Evolutionary conservation across 805 yeast species (phyloP), one percentile per base, ranked within the genome.

Genomic region (Saturnispora bothae): DNA sequence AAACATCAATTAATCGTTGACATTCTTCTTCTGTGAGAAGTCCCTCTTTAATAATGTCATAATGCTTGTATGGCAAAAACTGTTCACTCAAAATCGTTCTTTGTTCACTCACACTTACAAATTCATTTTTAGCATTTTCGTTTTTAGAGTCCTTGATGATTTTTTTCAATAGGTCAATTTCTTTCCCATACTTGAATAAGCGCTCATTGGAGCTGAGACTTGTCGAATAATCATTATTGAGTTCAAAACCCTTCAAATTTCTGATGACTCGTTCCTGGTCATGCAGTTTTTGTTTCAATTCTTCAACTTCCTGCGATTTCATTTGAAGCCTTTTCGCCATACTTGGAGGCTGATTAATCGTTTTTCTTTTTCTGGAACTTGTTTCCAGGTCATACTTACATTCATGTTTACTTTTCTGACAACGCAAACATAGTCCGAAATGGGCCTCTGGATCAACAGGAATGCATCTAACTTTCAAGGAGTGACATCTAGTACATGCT

Each of bases 381-480:
- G 72, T 68, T 26, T 8, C 12, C 13, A 73, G 51, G 47, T 83
- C 85, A 38, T 80, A 74, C 43, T 75, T 77, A 59, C 96, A 86
- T 25, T 56, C 57, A 44, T 76, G 66, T 29, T 70, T 68, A 21
- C 79, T 66, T 53, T 76, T 81, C 18, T 71, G 44, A 52, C 96
- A 86, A 30, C 96, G 66, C 10, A 70, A 60, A 58, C 96, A 86
- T 0, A 88, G 74, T 3, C 80, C 76, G 2, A 65, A 56, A 8
- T 77, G 76, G 41, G 78, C 71, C 22, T 63, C 50, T 29, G 65
- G 56, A 51, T 78, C 78, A 1, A 78, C 64, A 0, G 95, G 92
- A 6, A 80, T 74, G 57, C 96, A 86, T 48, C 80, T 76, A 25
- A 86, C 95, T 52, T 86, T 86, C 36, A 84, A 66, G 0, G 82